phyloP scores from a whole-genome alignment of 75 land plant genomes.

The Pinus taeda region DNA sequence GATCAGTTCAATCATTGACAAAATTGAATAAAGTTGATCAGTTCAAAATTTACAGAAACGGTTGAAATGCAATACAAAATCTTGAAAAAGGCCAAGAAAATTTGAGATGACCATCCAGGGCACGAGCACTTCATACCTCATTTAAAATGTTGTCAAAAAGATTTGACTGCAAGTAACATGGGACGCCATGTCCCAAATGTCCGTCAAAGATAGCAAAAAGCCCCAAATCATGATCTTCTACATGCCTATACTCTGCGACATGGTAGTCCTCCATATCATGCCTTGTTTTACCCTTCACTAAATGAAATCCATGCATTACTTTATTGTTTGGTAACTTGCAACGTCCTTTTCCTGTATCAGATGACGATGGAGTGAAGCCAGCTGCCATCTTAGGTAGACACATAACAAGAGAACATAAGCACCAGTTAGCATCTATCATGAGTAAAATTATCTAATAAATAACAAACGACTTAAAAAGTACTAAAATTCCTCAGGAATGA shows the following conservation, averaged over 20 bases:
- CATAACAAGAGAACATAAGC: no score
- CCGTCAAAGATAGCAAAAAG: slow-evolving; percentile 91
- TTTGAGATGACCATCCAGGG: not conserved
- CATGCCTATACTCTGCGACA: slow-evolving; percentile 55
- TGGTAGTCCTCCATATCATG: slow-evolving; percentile 87
- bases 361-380: slow-evolving; percentile 27
- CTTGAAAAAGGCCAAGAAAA: not conserved
- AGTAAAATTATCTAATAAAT: no score
- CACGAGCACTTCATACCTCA: slow-evolving; percentile 32
- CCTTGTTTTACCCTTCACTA: slow-evolving; percentile 74
- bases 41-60: not conserved
- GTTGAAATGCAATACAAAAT: not conserved
- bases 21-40: not conserved
- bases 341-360: slow-evolving; percentile 60
- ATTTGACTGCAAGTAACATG: slow-evolving; percentile 50
- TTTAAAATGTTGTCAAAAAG: slow-evolving; percentile 78
- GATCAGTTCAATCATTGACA: not conserved
- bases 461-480: no score
- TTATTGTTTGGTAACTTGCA: slow-evolving; percentile 25
- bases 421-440: no score
- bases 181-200: slow-evolving; percentile 69
- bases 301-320: slow-evolving; percentile 56
- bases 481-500: no score
- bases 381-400: slow-evolving; percentile 17
- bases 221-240: slow-evolving; percentile 51